Base-by-base conservation (phyloP, 345 rosid genomes). In the Streptanthus diversifolius region DNA sequence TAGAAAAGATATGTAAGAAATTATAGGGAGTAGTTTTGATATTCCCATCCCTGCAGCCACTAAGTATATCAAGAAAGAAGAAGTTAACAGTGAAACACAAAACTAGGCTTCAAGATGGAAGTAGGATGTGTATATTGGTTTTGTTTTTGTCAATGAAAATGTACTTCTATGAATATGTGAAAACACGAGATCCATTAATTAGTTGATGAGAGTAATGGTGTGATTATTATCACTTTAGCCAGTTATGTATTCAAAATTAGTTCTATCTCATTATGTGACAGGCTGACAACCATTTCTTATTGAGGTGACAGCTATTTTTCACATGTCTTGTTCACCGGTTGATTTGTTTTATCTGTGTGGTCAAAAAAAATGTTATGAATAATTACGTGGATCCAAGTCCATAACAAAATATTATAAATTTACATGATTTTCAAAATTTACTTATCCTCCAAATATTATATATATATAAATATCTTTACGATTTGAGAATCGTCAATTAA, bases 1-100 rank as follows among this genome's bases (percentile, higher is more conserved):
- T 25, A 81, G 18, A 56, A 80, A 7, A 1, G 27, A 10, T 44
- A 85, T 22, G 1, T 25, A 24, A 14, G 77, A 29, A 56, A 79
- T 5, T 12, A 48, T 0, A 49, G 29, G 54, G 19, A 15, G 17
- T 11, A 12, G 35, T 3, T 33, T 47, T 37, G 77, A 19, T 66
- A 60, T 15, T 18, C 29, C 47, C 83, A 70, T 70, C 21, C 7
- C 5, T 45, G 47, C 62, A 32, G 29, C 30, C n/a, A 49, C 19
- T 47, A 8, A 19, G 27, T 19, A 21, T 19, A 47, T 47, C 27
- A 47, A 43, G 48, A 43, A 9, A 43, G 21, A 15, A 43, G 21
- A 19, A n/a, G n/a, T n/a, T n/a, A n/a, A 5, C 45, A 43, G 0
- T 43, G 48, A n/a, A n/a, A 43, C 48, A 43, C 21, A n/a, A 43